phyloP scores from a whole-genome alignment of 2,329 filamentous ascomycete genomes.

The Apiospora phragmitis region DNA sequence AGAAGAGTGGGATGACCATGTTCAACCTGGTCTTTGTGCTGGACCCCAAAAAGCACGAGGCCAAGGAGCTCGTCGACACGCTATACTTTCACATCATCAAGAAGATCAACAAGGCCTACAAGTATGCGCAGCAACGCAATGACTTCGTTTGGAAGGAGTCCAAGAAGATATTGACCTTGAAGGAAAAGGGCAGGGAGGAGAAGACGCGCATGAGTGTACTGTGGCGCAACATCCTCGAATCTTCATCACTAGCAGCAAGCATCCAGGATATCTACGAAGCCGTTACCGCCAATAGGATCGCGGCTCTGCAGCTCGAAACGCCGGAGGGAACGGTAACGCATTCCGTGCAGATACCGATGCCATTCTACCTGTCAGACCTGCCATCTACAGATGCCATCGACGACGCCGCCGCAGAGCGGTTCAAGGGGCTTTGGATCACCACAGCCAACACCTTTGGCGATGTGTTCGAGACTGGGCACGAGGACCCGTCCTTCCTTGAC shows the following conservation, averaged over 20 bases:
- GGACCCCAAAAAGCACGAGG: slow-evolving; percentile 75
- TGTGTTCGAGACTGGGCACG: slow-evolving; percentile 43
- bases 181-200: slow-evolving; percentile 72
- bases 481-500: slow-evolving; percentile 70
- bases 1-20: slow-evolving; percentile 82
- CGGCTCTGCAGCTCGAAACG: slow-evolving; percentile 75
- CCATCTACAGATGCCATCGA: slow-evolving; percentile 55
- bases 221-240: slow-evolving; percentile 70
- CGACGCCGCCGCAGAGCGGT: slow-evolving; percentile 63
- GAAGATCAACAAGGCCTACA: slow-evolving; percentile 88
- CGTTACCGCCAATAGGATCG: slow-evolving; percentile 82
- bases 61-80: slow-evolving; percentile 71
- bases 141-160: slow-evolving; percentile 93
- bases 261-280: slow-evolving; percentile 81
- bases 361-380: slow-evolving; percentile 71
- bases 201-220: slow-evolving; percentile 63
- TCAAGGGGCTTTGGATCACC: slow-evolving; percentile 81
- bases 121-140: slow-evolving; percentile 86
- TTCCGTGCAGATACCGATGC: slow-evolving; percentile 65
- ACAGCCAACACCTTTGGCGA: slow-evolving; percentile 76
- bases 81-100: slow-evolving; percentile 87
- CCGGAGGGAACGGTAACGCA: slow-evolving; percentile 58
- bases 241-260: slow-evolving; percentile 77
- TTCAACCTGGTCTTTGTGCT: slow-evolving; percentile 96
- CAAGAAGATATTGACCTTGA: slow-evolving; percentile 76